Evolutionary conservation across 345 rosid species (phyloP).

Genomic region (Luvunga scandens): DNA sequence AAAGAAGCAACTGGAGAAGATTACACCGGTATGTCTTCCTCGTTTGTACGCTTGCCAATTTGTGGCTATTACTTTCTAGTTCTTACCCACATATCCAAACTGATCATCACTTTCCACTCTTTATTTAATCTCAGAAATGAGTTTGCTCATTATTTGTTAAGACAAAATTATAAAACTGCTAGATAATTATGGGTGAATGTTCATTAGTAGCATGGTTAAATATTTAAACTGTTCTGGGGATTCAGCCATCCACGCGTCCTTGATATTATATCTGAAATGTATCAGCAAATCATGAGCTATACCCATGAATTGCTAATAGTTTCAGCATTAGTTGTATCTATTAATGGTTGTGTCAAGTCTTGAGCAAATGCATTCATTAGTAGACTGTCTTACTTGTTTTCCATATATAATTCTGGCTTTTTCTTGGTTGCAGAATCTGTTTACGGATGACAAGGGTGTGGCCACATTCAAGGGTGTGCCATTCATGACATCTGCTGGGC

Average conservation of each 20-base stretch:
- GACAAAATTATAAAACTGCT: not conserved
- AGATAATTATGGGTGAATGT: not conserved
- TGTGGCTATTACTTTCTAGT: not conserved
- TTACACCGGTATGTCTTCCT: conserved; percentile 65
- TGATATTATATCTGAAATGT: not conserved
- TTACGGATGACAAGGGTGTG: conserved; percentile 82
- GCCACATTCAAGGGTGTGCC: conserved; percentile 92
- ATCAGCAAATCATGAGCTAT: not conserved
- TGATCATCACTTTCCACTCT: not conserved
- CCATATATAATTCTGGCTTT: not conserved
- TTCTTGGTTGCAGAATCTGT: conserved; percentile 64
- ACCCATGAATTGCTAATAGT: not conserved
- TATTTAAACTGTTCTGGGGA: not conserved
- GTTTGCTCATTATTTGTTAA: not conserved
- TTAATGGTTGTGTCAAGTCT: not conserved
- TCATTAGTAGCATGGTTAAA: not conserved
- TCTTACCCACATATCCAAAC: not conserved
- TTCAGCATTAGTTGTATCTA: not conserved
- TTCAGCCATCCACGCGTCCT: not conserved
- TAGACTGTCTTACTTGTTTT: not conserved
- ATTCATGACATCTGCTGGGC: conserved; percentile 90
- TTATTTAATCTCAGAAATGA: not conserved
- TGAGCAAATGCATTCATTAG: not conserved
- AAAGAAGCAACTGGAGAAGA: conserved; percentile 93
- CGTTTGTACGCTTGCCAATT: not conserved